Percentiles rank a stretch among this genome's conserved stretches.
Evolutionary conservation across 176 grass and related monocot species (phyloP).

Genomic region (Triticum monococcum): DNA sequence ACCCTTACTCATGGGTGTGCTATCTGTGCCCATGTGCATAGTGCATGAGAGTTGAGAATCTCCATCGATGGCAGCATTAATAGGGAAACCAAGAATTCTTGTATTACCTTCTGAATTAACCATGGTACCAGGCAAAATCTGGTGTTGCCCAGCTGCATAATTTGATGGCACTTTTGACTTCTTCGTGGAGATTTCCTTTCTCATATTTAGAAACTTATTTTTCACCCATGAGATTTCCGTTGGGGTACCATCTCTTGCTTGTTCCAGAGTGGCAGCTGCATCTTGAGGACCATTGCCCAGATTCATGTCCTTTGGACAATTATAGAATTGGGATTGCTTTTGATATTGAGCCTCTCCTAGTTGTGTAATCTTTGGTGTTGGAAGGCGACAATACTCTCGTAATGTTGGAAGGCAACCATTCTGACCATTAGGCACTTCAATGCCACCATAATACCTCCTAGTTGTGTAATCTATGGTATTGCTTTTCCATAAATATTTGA

Average conservation of each 20-base stretch:
- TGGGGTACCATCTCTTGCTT: constrained; percentile 14
- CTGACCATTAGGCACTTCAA: not conserved
- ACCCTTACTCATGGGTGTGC: not conserved
- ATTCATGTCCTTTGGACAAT: constrained; percentile 30
- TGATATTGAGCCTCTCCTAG: not conserved
- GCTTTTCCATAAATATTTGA: constrained; percentile 25
- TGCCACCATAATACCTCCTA: not conserved
- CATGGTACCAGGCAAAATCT: constrained; percentile 23
- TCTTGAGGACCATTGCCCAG: constrained; percentile 16
- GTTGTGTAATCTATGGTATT: constrained; percentile 11
- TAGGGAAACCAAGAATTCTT: constrained; percentile 18
- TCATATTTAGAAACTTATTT: constrained; percentile 23
- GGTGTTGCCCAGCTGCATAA: constrained; percentile 22
- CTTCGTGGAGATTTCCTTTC: constrained; percentile 30
- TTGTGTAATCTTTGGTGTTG: constrained; percentile 9
- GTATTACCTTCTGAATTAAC: constrained; percentile 20
- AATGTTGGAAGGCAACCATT: constrained; percentile 11
- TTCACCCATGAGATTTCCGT: constrained; percentile 27
- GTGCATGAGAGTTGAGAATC: not conserved
- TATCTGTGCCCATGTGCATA: constrained; percentile 2
- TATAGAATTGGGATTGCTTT: constrained; percentile 17
- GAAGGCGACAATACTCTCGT: not conserved
- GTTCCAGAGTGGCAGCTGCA: constrained; percentile 18
- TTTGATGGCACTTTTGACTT: constrained; percentile 32
- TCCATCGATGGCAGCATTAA: constrained; percentile 16